Conservation (phyloP, 164 flowering plant species). For the Vitis cinerea region DNA sequence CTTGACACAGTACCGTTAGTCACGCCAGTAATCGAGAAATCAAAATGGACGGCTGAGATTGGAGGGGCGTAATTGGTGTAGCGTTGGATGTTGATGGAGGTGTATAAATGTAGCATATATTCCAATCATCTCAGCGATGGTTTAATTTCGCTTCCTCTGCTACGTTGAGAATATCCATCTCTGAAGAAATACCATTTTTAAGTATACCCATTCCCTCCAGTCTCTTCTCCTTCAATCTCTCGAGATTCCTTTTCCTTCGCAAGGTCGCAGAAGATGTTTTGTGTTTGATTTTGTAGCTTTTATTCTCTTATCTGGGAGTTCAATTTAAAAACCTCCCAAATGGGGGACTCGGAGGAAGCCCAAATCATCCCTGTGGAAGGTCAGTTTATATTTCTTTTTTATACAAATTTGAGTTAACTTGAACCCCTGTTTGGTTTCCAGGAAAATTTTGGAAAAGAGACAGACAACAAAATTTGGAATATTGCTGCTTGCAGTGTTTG, state of each 20-base stretch:
- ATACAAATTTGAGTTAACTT: neutral
- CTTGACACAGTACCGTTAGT: too few species aligned
- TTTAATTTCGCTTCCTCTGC: slow-evolving; percentile 10
- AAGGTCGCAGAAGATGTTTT: neutral
- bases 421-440: neutral
- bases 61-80: neutral
- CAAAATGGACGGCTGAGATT: too few species aligned
- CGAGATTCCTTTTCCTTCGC: neutral
- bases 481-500: too few species aligned
- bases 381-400: neutral
- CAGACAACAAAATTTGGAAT: too few species aligned
- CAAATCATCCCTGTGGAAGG: slow-evolving; percentile 23
- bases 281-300: neutral
- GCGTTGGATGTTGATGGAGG: neutral
- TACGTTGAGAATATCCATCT: slow-evolving; percentile 31
- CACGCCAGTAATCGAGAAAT: too few species aligned
- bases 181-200: slow-evolving; percentile 24
- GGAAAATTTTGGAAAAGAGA: neutral
- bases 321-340: too few species aligned
- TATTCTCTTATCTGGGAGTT: neutral
- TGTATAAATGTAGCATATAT: slow-evolving; percentile 35
- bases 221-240: slow-evolving; percentile 5
- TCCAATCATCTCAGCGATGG: slow-evolving; percentile 21
- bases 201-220: neutral
- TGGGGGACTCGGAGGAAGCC: neutral